Evolutionary conservation across 805 yeast genomes (phyloP).

Genomic region (Tetrapisispora iriomotensis): DNA sequence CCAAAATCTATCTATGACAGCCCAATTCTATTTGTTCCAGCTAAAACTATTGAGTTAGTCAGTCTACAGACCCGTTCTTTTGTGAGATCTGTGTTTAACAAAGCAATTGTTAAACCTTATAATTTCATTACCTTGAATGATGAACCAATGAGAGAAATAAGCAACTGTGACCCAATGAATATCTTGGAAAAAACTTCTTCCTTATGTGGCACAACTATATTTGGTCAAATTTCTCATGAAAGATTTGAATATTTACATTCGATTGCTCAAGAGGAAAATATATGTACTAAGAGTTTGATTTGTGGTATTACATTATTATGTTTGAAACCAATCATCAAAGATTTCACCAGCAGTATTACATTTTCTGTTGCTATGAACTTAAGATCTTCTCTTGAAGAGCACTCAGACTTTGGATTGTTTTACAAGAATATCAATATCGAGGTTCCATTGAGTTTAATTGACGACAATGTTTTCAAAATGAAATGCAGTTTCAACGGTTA

Average conservation of each 20-base stretch:
- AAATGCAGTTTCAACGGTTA: constrained; percentile 14
- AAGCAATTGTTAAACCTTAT: constrained; percentile 20
- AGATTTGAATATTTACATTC: constrained; percentile 1
- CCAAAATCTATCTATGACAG: constrained; percentile 22
- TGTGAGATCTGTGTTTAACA: constrained; percentile 16
- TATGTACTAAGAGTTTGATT: constrained; percentile 20
- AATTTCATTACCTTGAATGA: constrained; percentile 9
- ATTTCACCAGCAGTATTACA: constrained; percentile 12
- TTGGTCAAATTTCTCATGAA: constrained; percentile 2
- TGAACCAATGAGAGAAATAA: constrained; percentile 1
- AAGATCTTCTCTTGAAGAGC: constrained; percentile 5
- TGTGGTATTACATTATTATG: constrained; percentile 22
- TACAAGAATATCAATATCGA: constrained; percentile 20
- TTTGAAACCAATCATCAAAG: constrained; percentile 17
- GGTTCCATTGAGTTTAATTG: constrained; percentile 19
- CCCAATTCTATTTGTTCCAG: constrained; percentile 19
- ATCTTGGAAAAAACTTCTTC: constrained; percentile 10
- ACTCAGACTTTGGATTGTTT: constrained; percentile 13
- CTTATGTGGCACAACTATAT: constrained; percentile 20
- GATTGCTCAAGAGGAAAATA: constrained; percentile 7
- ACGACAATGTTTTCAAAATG: constrained; percentile 6
- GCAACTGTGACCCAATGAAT: not conserved
- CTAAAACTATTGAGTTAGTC: constrained; percentile 17
- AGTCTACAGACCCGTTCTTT: constrained; percentile 22
- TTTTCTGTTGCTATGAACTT: constrained; percentile 20